These are phyloP conservation scores for Sphaceloma murrayae DNA, from an alignment of 2,329 filamentous ascomycete genomes.

Conservation along the genomic window DNA sequence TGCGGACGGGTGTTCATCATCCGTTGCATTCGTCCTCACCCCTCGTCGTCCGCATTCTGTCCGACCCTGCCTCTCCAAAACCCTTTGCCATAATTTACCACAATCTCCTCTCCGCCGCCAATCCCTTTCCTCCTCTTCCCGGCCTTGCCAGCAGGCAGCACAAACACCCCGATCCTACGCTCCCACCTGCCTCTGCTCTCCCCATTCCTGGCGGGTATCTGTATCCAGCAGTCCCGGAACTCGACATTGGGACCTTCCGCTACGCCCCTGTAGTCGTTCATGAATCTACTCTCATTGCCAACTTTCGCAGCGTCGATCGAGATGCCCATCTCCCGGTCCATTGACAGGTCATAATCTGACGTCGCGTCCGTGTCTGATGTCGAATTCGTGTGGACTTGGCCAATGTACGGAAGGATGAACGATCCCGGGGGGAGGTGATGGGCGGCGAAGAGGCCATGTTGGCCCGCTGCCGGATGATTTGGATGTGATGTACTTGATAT, in stretches of 20 bases:
- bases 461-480: slow-evolving; percentile 40
- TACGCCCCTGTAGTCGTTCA: slow-evolving; percentile 46
- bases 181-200: slow-evolving; percentile 33
- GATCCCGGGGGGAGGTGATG: slow-evolving; percentile 35
- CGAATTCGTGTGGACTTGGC: slow-evolving; percentile 38
- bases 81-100: too few species aligned
- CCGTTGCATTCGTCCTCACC: too few species aligned
- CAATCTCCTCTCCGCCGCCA: slow-evolving; percentile 40
- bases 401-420: slow-evolving; percentile 43
- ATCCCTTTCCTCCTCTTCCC: slow-evolving; percentile 40
- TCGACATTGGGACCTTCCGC: slow-evolving; percentile 32
- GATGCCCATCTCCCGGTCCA: slow-evolving; percentile 41
- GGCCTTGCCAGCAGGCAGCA: slow-evolving; percentile 40
- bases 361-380: slow-evolving; percentile 35
- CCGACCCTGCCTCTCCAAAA: too few species aligned
- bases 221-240: slow-evolving; percentile 30
- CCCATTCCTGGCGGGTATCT: slow-evolving; percentile 29
- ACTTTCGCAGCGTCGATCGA: slow-evolving; percentile 40
- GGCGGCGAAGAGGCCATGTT: slow-evolving; percentile 41
- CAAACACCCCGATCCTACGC: slow-evolving; percentile 43
- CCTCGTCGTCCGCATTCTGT: too few species aligned
- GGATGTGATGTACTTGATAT: slow-evolving; percentile 33
- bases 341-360: slow-evolving; percentile 43
- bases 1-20: too few species aligned
- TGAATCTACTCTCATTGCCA: slow-evolving; percentile 45